phyloP scores from a whole-genome alignment of 164 flowering plant species.

The Vitis rupestris region DNA sequence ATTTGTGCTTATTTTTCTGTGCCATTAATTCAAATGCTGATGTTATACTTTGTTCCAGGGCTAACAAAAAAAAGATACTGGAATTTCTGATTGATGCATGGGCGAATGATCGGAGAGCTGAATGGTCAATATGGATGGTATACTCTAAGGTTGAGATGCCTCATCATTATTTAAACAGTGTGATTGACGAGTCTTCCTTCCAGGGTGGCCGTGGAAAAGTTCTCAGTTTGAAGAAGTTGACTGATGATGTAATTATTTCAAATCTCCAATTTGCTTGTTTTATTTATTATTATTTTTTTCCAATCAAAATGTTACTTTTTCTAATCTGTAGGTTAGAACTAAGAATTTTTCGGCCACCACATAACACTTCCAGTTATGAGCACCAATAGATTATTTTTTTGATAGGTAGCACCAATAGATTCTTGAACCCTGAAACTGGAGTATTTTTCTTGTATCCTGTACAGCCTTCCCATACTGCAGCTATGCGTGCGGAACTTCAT shows the following conservation, averaged over 20 bases:
- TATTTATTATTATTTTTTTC: not conserved
- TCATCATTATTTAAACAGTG: slow-evolving; percentile 70
- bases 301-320: not conserved
- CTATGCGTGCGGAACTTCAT: slow-evolving; percentile 89
- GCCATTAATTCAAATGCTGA: slow-evolving; percentile 11
- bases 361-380: not conserved
- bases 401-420: not conserved
- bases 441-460: slow-evolving; percentile 15
- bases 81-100: slow-evolving; percentile 73
- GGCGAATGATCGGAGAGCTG: slow-evolving; percentile 89
- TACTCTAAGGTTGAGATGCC: slow-evolving; percentile 93
- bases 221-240: slow-evolving; percentile 49
- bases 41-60: slow-evolving; percentile 41
- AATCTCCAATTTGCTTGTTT: not conserved
- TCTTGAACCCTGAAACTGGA: slow-evolving; percentile 9
- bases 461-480: slow-evolving; percentile 81
- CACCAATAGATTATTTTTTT: not conserved
- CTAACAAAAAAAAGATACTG: slow-evolving; percentile 56
- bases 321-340: not conserved
- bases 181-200: slow-evolving; percentile 53
- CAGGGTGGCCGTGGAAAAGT: slow-evolving; percentile 50
- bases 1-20: too few species aligned
- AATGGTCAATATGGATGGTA: slow-evolving; percentile 99
- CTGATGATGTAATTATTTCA: slow-evolving; percentile 57
- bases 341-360: not conserved